Conservation (phyloP, 2,329 filamentous ascomycete genomes). For the Botryosphaeria dothidea region DNA sequence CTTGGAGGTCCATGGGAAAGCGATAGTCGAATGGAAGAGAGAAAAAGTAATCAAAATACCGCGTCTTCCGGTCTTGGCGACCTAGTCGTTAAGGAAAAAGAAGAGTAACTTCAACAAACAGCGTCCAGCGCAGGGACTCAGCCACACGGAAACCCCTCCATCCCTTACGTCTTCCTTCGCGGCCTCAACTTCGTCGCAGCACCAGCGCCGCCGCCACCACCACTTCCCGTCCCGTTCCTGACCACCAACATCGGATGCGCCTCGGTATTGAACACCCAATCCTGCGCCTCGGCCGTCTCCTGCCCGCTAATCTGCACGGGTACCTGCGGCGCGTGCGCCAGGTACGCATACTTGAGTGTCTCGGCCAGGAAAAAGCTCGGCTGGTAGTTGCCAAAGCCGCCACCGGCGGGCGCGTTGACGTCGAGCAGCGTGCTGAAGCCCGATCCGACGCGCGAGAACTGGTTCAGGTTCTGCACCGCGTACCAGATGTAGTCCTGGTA, state of each 20-base stretch:
- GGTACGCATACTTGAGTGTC: constrained; percentile 80
- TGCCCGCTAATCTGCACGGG: constrained; percentile 50
- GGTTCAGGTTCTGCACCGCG: constrained; percentile 69
- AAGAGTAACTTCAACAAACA: no score
- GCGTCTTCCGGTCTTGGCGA: no score
- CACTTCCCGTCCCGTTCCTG: background rate
- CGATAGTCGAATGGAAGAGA: no score
- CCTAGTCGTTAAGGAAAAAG: no score
- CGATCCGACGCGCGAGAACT: constrained; percentile 61
- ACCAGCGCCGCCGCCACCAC: background rate
- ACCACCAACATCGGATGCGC: constrained; percentile 59
- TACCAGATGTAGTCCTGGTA: constrained; percentile 87
- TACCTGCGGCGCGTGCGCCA: constrained; percentile 61
- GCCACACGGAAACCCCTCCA: no score
- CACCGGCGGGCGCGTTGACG: constrained; percentile 65
- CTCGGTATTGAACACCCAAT: constrained; percentile 66
- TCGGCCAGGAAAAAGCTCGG: constrained; percentile 90
- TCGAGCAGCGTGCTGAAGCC: constrained; percentile 68
- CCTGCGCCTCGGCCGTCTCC: constrained; percentile 44
- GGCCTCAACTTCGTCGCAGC: no score
- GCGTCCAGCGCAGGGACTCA: no score
- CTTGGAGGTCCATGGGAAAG: no score
- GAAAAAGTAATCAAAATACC: no score
- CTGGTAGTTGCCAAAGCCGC: constrained; percentile 67
- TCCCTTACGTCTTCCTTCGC: no score